Percentiles rank a stretch among this genome's conserved stretches.
Conservation (phyloP, 768 basidiomycete species). For the Auriscalpium orientale region DNA sequence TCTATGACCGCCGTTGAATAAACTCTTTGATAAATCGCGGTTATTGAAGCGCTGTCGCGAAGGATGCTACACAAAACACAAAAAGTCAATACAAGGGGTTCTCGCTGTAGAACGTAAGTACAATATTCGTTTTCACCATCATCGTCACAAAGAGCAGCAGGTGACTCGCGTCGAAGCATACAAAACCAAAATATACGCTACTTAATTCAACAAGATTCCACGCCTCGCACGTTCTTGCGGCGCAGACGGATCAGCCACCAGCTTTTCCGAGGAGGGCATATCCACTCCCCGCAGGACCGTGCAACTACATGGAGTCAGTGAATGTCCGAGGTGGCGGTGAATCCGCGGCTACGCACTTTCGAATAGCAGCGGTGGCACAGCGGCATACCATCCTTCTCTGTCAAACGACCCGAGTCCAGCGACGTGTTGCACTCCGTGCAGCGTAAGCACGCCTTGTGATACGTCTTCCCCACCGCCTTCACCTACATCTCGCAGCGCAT, state of each 20-base stretch:
- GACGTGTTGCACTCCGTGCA: slow-evolving; percentile 62
- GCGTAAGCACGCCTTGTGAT: slow-evolving; percentile 70
- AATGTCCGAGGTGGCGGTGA: background rate
- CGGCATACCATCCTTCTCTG: slow-evolving; percentile 70
- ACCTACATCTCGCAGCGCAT: slow-evolving; percentile 34
- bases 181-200: no score
- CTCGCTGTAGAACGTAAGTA: no score
- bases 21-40: no score
- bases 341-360: slow-evolving; percentile 36
- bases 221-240: no score
- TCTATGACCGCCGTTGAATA: no score
- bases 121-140: no score
- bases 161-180: no score
- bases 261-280: slow-evolving; percentile 62
- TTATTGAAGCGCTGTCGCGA: no score
- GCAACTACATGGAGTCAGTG: slow-evolving; percentile 34
- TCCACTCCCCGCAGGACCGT: slow-evolving; percentile 67
- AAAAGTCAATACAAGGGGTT: no score
- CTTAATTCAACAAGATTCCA: no score
- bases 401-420: slow-evolving; percentile 65
- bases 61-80: no score
- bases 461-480: slow-evolving; percentile 76
- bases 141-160: no score
- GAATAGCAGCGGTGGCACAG: slow-evolving; percentile 67
- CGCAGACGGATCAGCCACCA: slow-evolving; percentile 27